Conservation (phyloP, 805 yeast genomes). For the Saturnispora sekii region DNA sequence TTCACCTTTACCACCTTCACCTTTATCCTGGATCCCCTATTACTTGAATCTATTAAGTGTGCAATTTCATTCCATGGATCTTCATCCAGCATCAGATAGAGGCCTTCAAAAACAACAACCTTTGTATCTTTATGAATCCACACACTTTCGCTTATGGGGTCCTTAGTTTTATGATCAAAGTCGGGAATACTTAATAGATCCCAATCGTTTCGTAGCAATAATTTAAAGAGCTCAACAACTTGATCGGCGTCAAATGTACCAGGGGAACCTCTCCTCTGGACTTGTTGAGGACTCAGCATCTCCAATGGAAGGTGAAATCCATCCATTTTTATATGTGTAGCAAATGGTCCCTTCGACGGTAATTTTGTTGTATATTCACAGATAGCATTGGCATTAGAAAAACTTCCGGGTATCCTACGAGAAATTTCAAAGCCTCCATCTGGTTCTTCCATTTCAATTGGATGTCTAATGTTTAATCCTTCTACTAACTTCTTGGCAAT, state of each 20-base stretch:
- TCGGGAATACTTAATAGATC: slow-evolving; percentile 43
- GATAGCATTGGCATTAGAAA: slow-evolving; percentile 2
- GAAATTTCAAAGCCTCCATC: neutral
- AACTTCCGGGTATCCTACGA: neutral
- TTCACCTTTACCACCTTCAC: slow-evolving; percentile 22
- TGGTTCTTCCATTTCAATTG: neutral
- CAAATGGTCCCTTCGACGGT: slow-evolving; percentile 20
- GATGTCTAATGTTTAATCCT: slow-evolving; percentile 25
- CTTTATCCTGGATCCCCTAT: slow-evolving; percentile 12
- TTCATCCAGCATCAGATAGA: slow-evolving; percentile 52
- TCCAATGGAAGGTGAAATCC: slow-evolving; percentile 60
- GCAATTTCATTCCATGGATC: slow-evolving; percentile 50
- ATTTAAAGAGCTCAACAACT: slow-evolving; percentile 28
- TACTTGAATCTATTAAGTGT: slow-evolving; percentile 20
- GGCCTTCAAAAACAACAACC: slow-evolving; percentile 66
- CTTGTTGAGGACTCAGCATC: slow-evolving; percentile 41
- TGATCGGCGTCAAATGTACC: slow-evolving; percentile 65
- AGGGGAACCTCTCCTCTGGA: slow-evolving; percentile 72
- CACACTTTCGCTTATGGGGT: slow-evolving; percentile 55
- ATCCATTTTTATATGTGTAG: slow-evolving; percentile 58
- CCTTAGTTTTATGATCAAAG: slow-evolving; percentile 66
- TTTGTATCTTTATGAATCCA: slow-evolving; percentile 30
- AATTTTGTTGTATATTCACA: neutral
- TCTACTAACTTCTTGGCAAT: slow-evolving; percentile 39
- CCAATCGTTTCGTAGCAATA: slow-evolving; percentile 18